Base-by-base conservation (phyloP, 176 grass and related monocot species). In the Saccharum officinarum region DNA sequence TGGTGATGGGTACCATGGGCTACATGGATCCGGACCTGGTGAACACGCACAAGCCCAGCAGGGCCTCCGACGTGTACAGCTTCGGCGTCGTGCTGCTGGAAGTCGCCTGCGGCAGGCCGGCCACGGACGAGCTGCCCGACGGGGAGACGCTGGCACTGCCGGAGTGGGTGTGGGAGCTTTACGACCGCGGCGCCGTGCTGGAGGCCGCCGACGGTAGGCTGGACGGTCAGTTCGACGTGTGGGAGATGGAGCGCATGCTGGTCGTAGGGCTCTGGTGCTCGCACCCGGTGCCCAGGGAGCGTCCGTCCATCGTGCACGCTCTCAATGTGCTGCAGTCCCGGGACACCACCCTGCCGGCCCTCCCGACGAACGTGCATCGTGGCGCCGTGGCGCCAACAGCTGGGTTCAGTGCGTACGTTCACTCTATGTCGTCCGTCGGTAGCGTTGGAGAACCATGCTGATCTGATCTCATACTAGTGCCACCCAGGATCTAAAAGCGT, bases 11-110 rank as follows among this genome's bases (percentile, higher is more conserved):
- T 8, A 64, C 61, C 23, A 28, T 64, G 61, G 61, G 61, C 25
- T 64, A 64, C 61, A 64, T 64, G 61, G 61, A 64, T 0, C 61
- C 61, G 61, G 61, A 64, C 11, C 61, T 64, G 61, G 25, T 64
- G 61, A 30, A 10, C 61, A 30, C 61, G 61, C 61, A 30, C 61
- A 64, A 6, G 25, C 61, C 61, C 11, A 64, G 61, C 61, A 64
- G 25, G 61, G 61, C 61, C 61, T 64, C 61, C 11, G 92, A 97
- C 83, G 79, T 97, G 5, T 94, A 97, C 83, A 94, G 94, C 67
- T 93, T 94, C 70, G 94, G 94, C 23, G 94, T 97, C 7, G 88
- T 97, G 87, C 71, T 94, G 49, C 85, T 97, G 2, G 94, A 92
- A 36, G 61, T 64, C 25, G 61, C 61, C 61, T 30, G 61, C 25